phyloP scores from a whole-genome alignment of 1,284 basidiomycete species.

The Leccinum fuscescens region DNA sequence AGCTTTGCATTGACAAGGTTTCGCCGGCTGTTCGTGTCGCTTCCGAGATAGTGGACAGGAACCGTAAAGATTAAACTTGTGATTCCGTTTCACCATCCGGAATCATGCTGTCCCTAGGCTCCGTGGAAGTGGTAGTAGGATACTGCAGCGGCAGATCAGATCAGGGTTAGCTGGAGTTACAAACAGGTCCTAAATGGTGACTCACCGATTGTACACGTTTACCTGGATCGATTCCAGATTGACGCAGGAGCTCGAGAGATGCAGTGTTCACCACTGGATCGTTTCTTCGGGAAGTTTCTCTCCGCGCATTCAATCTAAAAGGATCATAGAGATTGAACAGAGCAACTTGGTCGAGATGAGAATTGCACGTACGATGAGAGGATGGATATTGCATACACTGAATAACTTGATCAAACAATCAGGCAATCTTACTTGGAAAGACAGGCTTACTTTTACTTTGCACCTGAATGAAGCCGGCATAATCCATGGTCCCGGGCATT shows the following conservation, averaged over 20 bases:
- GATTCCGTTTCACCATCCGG: background rate
- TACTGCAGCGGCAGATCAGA: background rate
- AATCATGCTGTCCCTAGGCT: background rate
- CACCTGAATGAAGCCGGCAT: background rate
- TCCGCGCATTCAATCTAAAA: constrained; percentile 10
- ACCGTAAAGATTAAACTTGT: background rate
- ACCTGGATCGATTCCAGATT: background rate
- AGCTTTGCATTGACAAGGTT: background rate
- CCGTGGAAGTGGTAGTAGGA: background rate
- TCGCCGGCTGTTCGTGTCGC: background rate
- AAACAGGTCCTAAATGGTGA: background rate
- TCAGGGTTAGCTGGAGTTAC: background rate
- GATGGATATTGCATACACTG: constrained; percentile 6
- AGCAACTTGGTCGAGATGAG: background rate
- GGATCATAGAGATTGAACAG: background rate
- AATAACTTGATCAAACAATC: background rate
- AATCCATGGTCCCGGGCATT: background rate
- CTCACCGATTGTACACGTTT: background rate
- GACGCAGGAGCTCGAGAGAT: background rate
- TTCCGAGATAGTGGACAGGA: background rate
- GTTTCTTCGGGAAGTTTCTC: background rate
- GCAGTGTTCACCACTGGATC: background rate
- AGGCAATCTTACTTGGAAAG: too few relatives aligned
- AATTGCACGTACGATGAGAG: constrained; percentile 10
- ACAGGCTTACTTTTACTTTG: background rate